A percentile compares a stretch with the other conserved stretches of the same genome.
phyloP scores from a whole-genome alignment of 208 protist genomes.

The Crithidia fasciculata region DNA sequence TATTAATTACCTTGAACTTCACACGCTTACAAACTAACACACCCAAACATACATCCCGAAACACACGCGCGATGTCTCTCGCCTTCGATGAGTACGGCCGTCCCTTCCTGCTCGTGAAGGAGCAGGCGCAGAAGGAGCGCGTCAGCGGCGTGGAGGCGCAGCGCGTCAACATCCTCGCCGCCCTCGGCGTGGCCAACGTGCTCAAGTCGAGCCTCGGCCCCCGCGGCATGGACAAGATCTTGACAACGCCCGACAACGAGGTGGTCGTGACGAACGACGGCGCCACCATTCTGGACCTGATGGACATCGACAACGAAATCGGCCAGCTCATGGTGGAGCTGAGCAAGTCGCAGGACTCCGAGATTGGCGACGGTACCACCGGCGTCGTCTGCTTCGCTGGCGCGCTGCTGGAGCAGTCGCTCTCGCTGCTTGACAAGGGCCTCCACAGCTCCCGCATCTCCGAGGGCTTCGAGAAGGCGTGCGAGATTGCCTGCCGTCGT shows the following conservation, averaged over 20 bases:
- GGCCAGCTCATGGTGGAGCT: constrained; percentile 99
- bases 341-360: constrained; percentile 99
- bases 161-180: constrained; percentile 99
- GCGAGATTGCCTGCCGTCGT: constrained; percentile 93
- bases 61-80: constrained; percentile 87
- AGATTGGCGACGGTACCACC: constrained; percentile 99
- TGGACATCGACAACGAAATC: constrained; percentile 99
- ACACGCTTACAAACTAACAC: too few relatives aligned
- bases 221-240: constrained; percentile 97
- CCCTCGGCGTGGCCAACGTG: constrained; percentile 96
- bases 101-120: constrained; percentile 99
- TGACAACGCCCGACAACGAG: constrained; percentile 98
- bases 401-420: constrained; percentile 98
- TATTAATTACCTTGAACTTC: too few relatives aligned
- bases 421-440: constrained; percentile 96
- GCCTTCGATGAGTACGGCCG: constrained; percentile 99
- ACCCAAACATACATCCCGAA: background rate
- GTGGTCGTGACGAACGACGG: constrained; percentile 99
- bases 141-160: constrained; percentile 97
- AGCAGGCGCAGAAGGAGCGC: constrained; percentile 96
- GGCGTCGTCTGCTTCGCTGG: constrained; percentile 99
- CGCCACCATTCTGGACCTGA: constrained; percentile 98
- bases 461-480: constrained; percentile 98
- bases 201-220: constrained; percentile 98
- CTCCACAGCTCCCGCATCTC: constrained; percentile 99